Percentiles rank a stretch among this genome's conserved stretches.
Evolutionary conservation across 2,329 filamentous ascomycete genomes (phyloP).

Genomic region (Ceratocystis albifundus): DNA sequence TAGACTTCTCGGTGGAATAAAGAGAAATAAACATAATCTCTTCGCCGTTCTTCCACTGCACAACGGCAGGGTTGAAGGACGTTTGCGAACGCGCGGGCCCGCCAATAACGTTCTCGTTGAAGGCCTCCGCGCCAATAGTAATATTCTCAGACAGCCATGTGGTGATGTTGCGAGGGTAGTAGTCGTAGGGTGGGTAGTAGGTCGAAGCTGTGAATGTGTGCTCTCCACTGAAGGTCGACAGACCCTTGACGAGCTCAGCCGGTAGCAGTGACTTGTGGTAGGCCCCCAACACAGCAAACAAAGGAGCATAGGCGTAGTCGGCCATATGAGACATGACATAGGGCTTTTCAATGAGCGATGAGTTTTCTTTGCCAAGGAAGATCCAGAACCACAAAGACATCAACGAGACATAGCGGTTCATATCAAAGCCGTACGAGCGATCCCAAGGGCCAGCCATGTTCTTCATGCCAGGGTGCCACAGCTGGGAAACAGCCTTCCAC

Average conservation of each 20-base stretch:
- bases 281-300: conserved; percentile 44
- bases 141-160: conserved; percentile 46
- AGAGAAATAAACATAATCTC: conserved; percentile 30
- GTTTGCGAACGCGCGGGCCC: conserved; percentile 41
- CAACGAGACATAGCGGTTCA: conserved; percentile 47
- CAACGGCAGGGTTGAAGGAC: conserved; percentile 48
- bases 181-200: conserved; percentile 48
- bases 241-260: conserved; percentile 31
- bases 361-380: conserved; percentile 39
- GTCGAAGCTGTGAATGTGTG: conserved; percentile 42
- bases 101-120: conserved; percentile 44
- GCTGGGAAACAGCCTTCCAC: conserved; percentile 40
- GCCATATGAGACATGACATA: conserved; percentile 47
- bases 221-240: conserved; percentile 41
- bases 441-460: conserved; percentile 57
- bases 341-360: conserved; percentile 33
- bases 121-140: conserved; percentile 50
- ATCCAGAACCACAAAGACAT: conserved; percentile 50
- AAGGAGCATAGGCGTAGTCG: conserved; percentile 47
- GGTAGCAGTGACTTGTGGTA: conserved; percentile 40
- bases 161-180: conserved; percentile 45
- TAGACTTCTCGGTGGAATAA: conserved; percentile 33
- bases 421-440: conserved; percentile 50
- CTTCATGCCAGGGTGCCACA: conserved; percentile 48
- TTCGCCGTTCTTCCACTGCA: conserved; percentile 43